These are phyloP conservation scores for Aspergillus neoniger DNA, from an alignment of 2,329 filamentous ascomycete genomes.

Conservation along the genomic window DNA sequence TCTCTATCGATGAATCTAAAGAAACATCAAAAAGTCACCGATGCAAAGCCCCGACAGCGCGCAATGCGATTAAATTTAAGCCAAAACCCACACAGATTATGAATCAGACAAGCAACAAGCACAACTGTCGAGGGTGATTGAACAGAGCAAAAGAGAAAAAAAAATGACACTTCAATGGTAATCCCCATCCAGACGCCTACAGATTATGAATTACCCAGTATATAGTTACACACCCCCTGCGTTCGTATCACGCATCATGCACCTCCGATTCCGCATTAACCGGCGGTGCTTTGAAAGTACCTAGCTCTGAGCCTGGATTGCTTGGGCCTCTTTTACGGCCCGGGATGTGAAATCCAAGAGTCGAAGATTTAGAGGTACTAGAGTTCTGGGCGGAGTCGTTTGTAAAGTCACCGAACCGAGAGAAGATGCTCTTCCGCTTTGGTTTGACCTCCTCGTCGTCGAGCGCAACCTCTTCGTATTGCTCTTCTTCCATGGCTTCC, in stretches of 20 bases:
- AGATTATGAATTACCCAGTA: slow-evolving; percentile 6
- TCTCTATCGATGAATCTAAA: neutral
- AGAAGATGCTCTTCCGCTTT: slow-evolving; percentile 76
- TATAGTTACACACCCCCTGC: slow-evolving; percentile 4
- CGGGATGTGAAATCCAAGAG: slow-evolving; percentile 66
- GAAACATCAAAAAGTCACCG: neutral
- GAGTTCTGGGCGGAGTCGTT: slow-evolving; percentile 38
- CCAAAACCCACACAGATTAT: slow-evolving; percentile 1
- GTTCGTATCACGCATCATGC: slow-evolving; percentile 19
- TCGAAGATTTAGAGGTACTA: slow-evolving; percentile 46
- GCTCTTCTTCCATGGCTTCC: slow-evolving; percentile 71
- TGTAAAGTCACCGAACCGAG: slow-evolving; percentile 70
- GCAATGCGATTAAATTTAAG: slow-evolving; percentile 3
- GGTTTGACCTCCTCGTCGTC: slow-evolving; percentile 68
- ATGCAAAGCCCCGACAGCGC: slow-evolving; percentile 5
- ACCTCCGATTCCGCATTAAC: slow-evolving; percentile 19
- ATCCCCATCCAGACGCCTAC: neutral
- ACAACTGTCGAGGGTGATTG: neutral
- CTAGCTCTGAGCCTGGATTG: slow-evolving; percentile 71
- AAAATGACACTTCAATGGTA: neutral
- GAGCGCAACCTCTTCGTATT: slow-evolving; percentile 87
- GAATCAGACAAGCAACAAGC: neutral
- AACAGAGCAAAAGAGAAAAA: neutral
- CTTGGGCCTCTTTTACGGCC: slow-evolving; percentile 72
- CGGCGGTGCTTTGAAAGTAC: slow-evolving; percentile 56